Conservation (phyloP, 345 rosid genomes). For the Sonneratia alba region DNA sequence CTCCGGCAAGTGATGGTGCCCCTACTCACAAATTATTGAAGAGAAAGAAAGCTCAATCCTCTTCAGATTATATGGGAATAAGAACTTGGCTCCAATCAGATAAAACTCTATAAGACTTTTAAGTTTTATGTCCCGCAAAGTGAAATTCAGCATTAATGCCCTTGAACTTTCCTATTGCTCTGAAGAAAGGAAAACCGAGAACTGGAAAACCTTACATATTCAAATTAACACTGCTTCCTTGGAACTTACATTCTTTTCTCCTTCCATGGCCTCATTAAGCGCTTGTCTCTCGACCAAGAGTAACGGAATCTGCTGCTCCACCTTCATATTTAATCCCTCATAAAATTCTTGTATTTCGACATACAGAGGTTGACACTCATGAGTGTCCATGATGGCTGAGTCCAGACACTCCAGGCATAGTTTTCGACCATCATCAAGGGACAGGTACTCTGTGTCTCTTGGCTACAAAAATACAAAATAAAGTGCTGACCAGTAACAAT, state of each 20-base stretch:
- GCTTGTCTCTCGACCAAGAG: slow-evolving; percentile 53
- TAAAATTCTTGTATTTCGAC: slow-evolving; percentile 38
- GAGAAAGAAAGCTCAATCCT: slow-evolving; percentile 1
- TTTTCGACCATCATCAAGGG: slow-evolving; percentile 43
- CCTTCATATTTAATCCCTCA: slow-evolving; percentile 41
- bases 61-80: background rate
- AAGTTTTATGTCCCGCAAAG: background rate
- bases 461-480: slow-evolving; percentile 19
- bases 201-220: background rate
- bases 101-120: too few species aligned
- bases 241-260: slow-evolving; percentile 17
- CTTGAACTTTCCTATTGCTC: background rate
- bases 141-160: background rate
- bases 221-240: background rate
- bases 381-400: slow-evolving; percentile 39
- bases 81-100: background rate
- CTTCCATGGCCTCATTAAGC: slow-evolving; percentile 23
- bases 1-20: slow-evolving; percentile 93
- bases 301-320: slow-evolving; percentile 39
- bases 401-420: slow-evolving; percentile 41
- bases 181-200: background rate
- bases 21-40: slow-evolving; percentile 27
- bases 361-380: slow-evolving; percentile 45
- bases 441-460: slow-evolving; percentile 28
- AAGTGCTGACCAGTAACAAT: background rate